Conservation (phyloP, 2,329 filamentous ascomycete genomes). For the Cryphonectria japonica region DNA sequence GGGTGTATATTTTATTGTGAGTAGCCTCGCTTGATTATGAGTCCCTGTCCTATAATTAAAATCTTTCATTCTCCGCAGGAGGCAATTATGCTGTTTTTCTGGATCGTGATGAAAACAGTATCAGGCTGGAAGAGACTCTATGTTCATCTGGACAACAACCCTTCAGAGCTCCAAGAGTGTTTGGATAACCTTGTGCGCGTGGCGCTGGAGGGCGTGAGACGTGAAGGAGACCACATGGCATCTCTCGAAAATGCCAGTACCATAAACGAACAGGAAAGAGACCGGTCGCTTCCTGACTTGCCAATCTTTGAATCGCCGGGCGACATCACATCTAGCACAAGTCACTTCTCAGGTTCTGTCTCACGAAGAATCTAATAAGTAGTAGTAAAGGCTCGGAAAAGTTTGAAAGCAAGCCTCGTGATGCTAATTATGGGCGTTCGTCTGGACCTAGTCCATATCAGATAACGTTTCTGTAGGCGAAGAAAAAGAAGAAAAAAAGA, state of each 20-base stretch:
- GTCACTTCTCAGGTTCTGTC: background rate
- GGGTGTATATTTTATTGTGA: slow-evolving; percentile 19
- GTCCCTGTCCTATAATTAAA: background rate
- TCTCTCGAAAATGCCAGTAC: background rate
- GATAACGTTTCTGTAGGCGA: background rate
- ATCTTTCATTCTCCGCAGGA: background rate
- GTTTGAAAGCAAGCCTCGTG: background rate
- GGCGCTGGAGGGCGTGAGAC: slow-evolving; percentile 7
- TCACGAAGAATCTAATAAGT: background rate
- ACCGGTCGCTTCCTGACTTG: background rate
- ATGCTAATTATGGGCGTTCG: background rate
- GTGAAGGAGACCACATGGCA: background rate
- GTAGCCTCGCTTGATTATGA: background rate
- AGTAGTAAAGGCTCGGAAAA: background rate
- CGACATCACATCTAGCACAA: background rate
- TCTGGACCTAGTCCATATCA: background rate
- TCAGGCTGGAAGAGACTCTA: slow-evolving; percentile 12
- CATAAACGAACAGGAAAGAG: background rate
- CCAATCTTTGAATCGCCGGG: background rate
- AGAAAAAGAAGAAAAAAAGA: background rate
- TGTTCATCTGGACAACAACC: slow-evolving; percentile 13
- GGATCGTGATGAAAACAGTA: slow-evolving; percentile 12
- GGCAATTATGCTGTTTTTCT: background rate
- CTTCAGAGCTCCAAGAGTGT: slow-evolving; percentile 10
- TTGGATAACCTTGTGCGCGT: slow-evolving; percentile 9